phyloP scores from a whole-genome alignment of 139 green algal genomes.

The Eudorina sp. region DNA sequence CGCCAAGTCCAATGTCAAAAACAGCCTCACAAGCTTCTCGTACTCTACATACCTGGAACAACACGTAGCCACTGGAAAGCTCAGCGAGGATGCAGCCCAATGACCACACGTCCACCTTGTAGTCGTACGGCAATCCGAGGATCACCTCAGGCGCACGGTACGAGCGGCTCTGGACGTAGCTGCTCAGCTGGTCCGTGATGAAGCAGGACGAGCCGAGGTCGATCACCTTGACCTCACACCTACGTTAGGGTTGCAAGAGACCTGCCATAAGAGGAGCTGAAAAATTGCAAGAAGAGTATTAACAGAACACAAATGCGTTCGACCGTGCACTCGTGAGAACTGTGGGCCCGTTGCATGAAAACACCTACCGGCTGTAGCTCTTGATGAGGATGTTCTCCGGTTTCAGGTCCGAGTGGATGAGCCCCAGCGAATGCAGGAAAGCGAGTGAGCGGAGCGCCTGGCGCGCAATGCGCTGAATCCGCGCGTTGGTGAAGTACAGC shows the following conservation, averaged over 20 bases:
- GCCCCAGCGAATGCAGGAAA: slow-evolving; percentile 92
- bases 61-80: slow-evolving; percentile 89
- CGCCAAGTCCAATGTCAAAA: neutral
- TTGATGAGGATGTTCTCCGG: slow-evolving; percentile 98
- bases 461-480: slow-evolving; percentile 88
- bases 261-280: no score
- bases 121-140: slow-evolving; percentile 89
- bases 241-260: no score
- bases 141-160: slow-evolving; percentile 98
- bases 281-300: no score
- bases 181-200: slow-evolving; percentile 90
- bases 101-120: slow-evolving; percentile 95
- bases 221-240: slow-evolving; percentile 92
- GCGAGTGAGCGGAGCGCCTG: slow-evolving; percentile 84
- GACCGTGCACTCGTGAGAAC: no score
- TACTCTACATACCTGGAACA: slow-evolving; percentile 80
- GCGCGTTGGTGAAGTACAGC: slow-evolving; percentile 92
- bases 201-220: slow-evolving; percentile 97
- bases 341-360: no score
- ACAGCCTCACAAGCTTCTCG: neutral
- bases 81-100: slow-evolving; percentile 97
- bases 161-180: slow-evolving; percentile 93
- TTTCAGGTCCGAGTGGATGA: slow-evolving; percentile 98
- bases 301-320: no score
- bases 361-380: slow-evolving; percentile 79